Conservation (phyloP, 345 rosid genomes). For the Arabidopsis arenosa region DNA sequence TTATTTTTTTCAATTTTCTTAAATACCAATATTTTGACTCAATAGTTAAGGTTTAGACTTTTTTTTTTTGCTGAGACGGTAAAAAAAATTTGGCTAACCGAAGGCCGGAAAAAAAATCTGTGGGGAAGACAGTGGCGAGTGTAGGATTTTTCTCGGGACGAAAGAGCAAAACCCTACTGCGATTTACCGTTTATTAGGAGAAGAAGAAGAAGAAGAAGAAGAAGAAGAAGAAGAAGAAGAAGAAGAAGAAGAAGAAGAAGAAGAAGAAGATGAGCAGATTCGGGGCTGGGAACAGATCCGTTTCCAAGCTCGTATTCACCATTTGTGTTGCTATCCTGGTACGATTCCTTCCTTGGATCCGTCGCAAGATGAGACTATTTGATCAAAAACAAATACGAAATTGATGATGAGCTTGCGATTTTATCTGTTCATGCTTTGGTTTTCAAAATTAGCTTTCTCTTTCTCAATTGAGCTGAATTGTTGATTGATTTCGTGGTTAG, state of each 20-base stretch:
- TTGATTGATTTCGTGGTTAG: slow-evolving; percentile 48
- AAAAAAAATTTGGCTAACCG: background rate
- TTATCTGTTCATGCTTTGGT: slow-evolving; percentile 2
- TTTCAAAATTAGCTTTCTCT: background rate
- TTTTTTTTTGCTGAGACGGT: background rate
- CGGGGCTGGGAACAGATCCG: slow-evolving; percentile 43
- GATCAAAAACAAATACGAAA: slow-evolving; percentile 13
- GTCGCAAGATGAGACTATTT: background rate
- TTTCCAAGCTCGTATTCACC: slow-evolving; percentile 42
- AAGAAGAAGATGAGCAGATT: slow-evolving; percentile 43
- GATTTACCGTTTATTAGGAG: slow-evolving; percentile 29
- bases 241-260: slow-evolving; percentile 38
- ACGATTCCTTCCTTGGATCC: slow-evolving; percentile 33
- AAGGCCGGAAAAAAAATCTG: slow-evolving; percentile 1
- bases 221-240: slow-evolving; percentile 42
- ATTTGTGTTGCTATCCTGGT: slow-evolving; percentile 41
- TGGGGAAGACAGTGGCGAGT: slow-evolving; percentile 26
- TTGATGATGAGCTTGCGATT: slow-evolving; percentile 26
- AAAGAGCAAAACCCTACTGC: slow-evolving; percentile 43
- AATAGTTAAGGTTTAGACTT: background rate
- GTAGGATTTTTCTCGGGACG: slow-evolving; percentile 23
- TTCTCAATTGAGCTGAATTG: slow-evolving; percentile 28
- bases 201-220: slow-evolving; percentile 35
- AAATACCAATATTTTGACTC: background rate
- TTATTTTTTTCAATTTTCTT: background rate